Conservation (phyloP, 768 basidiomycete species). For the Lentinula boryana region DNA sequence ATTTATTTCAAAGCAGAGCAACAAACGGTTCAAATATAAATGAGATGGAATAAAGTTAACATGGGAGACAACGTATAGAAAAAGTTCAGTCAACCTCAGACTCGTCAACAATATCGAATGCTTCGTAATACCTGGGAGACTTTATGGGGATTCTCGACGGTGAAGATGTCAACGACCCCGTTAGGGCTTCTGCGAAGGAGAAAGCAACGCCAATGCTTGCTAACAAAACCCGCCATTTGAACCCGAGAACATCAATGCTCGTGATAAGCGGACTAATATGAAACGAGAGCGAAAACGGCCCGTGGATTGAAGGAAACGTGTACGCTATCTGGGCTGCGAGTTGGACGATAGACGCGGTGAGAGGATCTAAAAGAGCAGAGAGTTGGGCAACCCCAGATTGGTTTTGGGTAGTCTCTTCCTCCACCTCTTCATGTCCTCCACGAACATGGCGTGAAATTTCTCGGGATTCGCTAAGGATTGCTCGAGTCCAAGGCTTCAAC, state of each 20-base stretch:
- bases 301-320: slow-evolving; percentile 30
- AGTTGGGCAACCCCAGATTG: not conserved
- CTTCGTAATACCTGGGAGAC: not conserved
- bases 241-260: slow-evolving; percentile 50
- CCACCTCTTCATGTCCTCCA: slow-evolving; percentile 11
- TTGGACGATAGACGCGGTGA: slow-evolving; percentile 60
- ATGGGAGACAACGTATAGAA: not conserved
- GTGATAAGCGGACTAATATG: slow-evolving; percentile 17
- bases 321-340: slow-evolving; percentile 58
- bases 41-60: not conserved
- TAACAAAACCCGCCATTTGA: slow-evolving; percentile 47
- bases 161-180: not conserved
- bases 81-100: not conserved
- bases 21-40: not conserved
- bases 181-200: slow-evolving; percentile 62
- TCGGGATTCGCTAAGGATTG: not conserved
- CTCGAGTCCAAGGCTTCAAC: not conserved
- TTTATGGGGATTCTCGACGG: not conserved
- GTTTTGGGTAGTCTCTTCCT: slow-evolving; percentile 11
- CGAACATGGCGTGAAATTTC: slow-evolving; percentile 4
- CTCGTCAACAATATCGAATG: not conserved
- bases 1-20: not conserved
- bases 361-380: slow-evolving; percentile 40
- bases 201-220: slow-evolving; percentile 56
- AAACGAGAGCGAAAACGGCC: slow-evolving; percentile 14